phyloP scores from a whole-genome alignment of 306 rosid species.

The Begonia fuchsioides region DNA sequence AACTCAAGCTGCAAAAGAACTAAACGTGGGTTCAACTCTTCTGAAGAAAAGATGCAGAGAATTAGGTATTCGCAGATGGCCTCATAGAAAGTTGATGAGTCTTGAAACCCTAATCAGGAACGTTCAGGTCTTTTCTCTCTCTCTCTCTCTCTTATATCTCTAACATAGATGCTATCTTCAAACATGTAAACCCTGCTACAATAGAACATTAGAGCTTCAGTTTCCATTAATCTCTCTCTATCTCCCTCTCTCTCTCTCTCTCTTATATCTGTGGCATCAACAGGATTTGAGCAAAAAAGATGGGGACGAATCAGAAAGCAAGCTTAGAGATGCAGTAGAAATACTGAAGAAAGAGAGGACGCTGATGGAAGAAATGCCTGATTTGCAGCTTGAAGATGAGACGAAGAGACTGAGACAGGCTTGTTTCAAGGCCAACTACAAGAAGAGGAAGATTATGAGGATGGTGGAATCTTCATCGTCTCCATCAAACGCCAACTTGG shows the following conservation, averaged over 20 bases:
- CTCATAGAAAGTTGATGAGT: conserved; percentile 75
- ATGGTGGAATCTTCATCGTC: conserved; percentile 4
- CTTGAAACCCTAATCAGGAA: conserved; percentile 61
- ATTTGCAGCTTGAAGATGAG: conserved; percentile 34
- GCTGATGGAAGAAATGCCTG: conserved; percentile 62
- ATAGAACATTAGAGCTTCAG: too few relatives aligned
- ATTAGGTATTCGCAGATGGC: conserved; percentile 81
- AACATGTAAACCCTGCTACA: too few relatives aligned
- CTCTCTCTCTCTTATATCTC: too few relatives aligned
- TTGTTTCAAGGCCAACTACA: conserved; percentile 80
- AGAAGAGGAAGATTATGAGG: conserved; percentile 48
- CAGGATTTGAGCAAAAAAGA: conserved; percentile 44
- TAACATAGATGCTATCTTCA: too few relatives aligned
- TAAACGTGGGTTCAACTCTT: conserved; percentile 63
- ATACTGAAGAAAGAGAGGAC: conserved; percentile 60
- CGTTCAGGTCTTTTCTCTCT: conserved; percentile 24
- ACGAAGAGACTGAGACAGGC: conserved; percentile 81
- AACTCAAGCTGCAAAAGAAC: conserved; percentile 59
- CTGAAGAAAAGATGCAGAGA: conserved; percentile 78
- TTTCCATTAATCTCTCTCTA: too few relatives aligned
- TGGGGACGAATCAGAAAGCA: conserved; percentile 23
- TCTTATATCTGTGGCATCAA: background rate
- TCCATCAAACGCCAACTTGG: background rate
- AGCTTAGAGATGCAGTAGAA: conserved; percentile 33
- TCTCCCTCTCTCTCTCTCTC: background rate